Percentiles rank a stretch among this genome's conserved stretches.
Conservation (phyloP, 352 stramenopile species). For the Phytophthora macrochlamydospora region DNA sequence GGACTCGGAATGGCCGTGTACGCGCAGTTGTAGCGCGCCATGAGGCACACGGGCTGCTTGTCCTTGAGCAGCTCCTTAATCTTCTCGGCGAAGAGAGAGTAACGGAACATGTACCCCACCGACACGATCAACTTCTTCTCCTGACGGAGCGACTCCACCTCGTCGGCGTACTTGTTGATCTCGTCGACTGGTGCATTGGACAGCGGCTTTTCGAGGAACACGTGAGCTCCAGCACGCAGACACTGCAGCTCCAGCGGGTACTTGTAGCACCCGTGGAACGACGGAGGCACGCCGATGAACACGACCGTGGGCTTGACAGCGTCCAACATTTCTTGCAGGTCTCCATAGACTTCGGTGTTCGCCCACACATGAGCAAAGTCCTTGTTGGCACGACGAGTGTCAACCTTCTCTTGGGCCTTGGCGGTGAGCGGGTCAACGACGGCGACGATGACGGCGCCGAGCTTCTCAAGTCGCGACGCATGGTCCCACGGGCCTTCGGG, state of each 20-base stretch:
- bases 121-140: constrained; percentile 39
- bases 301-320: constrained; percentile 33
- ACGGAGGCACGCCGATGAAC: constrained; percentile 42
- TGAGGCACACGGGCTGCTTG: constrained; percentile 42
- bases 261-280: constrained; percentile 46
- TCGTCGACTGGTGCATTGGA: constrained; percentile 39
- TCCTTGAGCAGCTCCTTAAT: constrained; percentile 34
- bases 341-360: constrained; percentile 30
- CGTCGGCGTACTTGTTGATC: constrained; percentile 31
- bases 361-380: constrained; percentile 36
- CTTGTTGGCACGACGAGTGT: constrained; percentile 21
- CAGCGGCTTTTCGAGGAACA: constrained; percentile 44
- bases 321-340: constrained; percentile 38
- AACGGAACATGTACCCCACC: constrained; percentile 51
- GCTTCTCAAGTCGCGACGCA: constrained; percentile 40
- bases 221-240: constrained; percentile 34
- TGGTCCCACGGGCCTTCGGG: constrained; percentile 45
- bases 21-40: constrained; percentile 41
- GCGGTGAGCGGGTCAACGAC: constrained; percentile 38
- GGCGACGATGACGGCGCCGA: constrained; percentile 31
- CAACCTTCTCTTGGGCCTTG: constrained; percentile 31
- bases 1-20: constrained; percentile 42
- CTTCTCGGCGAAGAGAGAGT: constrained; percentile 36
- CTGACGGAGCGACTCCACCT: constrained; percentile 26
- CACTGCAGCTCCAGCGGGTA: constrained; percentile 39